These are phyloP conservation scores for Suillus brevipes DNA, from an alignment of 768 basidiomycete species.

Conservation along the genomic window DNA sequence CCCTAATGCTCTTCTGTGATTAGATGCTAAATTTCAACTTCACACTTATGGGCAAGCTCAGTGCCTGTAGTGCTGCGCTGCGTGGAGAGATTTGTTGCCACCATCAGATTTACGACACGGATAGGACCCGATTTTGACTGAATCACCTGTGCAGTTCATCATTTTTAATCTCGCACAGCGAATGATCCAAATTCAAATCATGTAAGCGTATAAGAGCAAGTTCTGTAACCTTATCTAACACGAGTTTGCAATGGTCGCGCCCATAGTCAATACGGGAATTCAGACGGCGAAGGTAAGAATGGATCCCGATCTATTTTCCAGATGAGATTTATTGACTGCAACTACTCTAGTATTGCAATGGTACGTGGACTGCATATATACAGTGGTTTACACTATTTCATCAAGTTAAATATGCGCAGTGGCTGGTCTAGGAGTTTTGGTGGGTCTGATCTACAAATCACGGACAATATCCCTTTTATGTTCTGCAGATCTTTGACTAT, in stretches of 20 bases:
- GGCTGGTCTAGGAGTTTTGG: constrained; percentile 1
- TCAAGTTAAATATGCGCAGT: neutral
- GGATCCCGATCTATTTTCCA: neutral
- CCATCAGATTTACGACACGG: too few relatives aligned
- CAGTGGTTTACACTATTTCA: neutral
- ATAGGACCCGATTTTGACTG: too few relatives aligned
- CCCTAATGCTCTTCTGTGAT: neutral
- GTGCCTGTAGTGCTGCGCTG: neutral
- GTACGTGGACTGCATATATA: neutral
- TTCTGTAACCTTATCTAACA: neutral
- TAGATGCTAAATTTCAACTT: too few relatives aligned
- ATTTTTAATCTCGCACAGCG: neutral
- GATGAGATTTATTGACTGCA: neutral
- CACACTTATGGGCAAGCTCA: neutral
- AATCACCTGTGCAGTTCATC: neutral
- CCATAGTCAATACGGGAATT: neutral
- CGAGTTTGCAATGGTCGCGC: neutral
- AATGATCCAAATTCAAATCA: neutral
- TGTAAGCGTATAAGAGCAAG: neutral
- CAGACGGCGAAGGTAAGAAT: constrained; percentile 2
- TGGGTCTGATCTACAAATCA: neutral
- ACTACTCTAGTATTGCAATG: neutral
- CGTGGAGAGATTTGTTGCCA: neutral
- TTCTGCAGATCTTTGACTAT: neutral
- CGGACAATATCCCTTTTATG: neutral